Percentiles rank a stretch among this genome's conserved stretches.
These are phyloP conservation scores for Pestalotiopsis sp. DNA, from an alignment of 2,329 filamentous ascomycete genomes.

Conservation along the genomic window DNA sequence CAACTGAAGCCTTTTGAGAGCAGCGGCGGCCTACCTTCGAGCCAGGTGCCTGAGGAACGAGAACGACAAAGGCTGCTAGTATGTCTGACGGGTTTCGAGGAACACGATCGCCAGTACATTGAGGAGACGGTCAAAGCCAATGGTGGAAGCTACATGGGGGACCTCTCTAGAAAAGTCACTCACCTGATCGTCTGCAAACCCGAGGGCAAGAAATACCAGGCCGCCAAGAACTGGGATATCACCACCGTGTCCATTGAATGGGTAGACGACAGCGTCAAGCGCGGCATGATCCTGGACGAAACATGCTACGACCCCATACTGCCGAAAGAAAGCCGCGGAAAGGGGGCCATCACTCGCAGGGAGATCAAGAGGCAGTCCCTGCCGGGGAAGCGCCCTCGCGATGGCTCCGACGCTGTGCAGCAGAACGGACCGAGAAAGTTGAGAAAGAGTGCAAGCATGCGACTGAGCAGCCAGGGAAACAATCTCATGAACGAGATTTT, in stretches of 20 bases:
- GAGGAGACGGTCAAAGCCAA: conserved; percentile 68
- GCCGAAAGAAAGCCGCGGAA: conserved; percentile 71
- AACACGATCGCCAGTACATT: conserved; percentile 47
- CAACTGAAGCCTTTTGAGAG: conserved; percentile 65
- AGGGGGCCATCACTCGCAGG: conserved; percentile 71
- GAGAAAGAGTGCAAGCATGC: conserved; percentile 83
- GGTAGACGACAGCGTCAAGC: conserved; percentile 79
- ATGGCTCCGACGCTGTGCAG: conserved; percentile 42
- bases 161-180: conserved; percentile 83
- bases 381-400: conserved; percentile 63
- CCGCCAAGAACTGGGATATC: conserved; percentile 82
- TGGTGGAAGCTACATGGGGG: conserved; percentile 84
- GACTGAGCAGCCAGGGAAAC: conserved; percentile 77
- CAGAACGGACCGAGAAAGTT: conserved; percentile 76
- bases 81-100: conserved; percentile 61
- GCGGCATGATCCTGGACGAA: conserved; percentile 92
- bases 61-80: conserved; percentile 48
- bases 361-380: conserved; percentile 44
- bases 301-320: conserved; percentile 77
- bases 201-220: conserved; percentile 86
- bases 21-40: conserved; percentile 43
- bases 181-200: conserved; percentile 83
- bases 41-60: conserved; percentile 24
- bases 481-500: conserved; percentile 92
- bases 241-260: conserved; percentile 81